Base-by-base conservation (phyloP, 202 grass and related monocot species). In the Thinopyrum obtusiflorum region DNA sequence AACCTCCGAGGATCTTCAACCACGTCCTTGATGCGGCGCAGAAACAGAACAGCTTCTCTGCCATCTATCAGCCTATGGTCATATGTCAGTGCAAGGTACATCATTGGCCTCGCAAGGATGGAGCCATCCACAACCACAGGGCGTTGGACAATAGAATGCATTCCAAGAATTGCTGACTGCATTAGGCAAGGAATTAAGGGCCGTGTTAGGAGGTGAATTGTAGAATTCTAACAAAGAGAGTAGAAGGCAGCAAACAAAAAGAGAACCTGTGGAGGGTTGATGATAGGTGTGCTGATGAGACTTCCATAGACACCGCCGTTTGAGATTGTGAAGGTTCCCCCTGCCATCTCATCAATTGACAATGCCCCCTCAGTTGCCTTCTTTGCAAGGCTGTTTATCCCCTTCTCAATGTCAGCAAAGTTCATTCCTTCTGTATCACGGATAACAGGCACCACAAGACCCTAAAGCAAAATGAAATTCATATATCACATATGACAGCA, bases 321-420 rank as follows among this genome's bases (percentile, higher is more conserved):
- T 11, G 96, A 98, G 57, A 98, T 98, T 42, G 96, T 98, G 47
- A 98, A 98, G 27, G 96, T 94, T 53, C 96, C 96, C 62, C 96
- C 96, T 70, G 96, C 96, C 96, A 95, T 98, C 82, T 98, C 96
- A 83, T 98, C 96, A 72, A 98, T 98, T 47, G 96, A 98, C 17
- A 98, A 88, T 60, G 93, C 94, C 28, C 96, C 96, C 39, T 91
- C 80, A 88, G 21, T 98, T 28, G 96, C 96, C 83, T 98, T 98
- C 87, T 91, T 95, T 29, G 93, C 96, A 37, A 98, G 93, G 25
- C 47, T 86, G 76, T 95, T 98, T 87, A 98, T 89, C 72, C 87
- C 89, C 89, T 98, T 95, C 91, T 98, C 96, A 81, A 95, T 95
- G 39, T 95, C 96, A 10, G 93, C 91, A 55, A 98, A 98, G 68